Conservation (phyloP, 805 yeast genomes). For the Isabelozyma rhagii region DNA sequence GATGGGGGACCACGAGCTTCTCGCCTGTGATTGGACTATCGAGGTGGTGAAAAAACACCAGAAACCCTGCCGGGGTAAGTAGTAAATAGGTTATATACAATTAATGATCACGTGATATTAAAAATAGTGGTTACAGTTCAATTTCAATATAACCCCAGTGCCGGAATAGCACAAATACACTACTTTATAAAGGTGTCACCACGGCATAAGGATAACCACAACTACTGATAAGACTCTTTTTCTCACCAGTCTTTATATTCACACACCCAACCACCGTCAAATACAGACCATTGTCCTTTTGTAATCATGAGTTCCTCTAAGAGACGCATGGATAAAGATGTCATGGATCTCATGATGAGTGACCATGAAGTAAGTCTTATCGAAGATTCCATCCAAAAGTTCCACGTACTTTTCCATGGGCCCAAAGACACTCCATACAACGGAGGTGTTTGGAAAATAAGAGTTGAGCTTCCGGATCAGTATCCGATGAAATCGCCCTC, state of each 20-base stretch:
- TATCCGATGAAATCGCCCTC: slow-evolving; percentile 96
- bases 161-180: background rate
- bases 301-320: slow-evolving; percentile 53
- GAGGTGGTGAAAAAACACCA: slow-evolving; percentile 17
- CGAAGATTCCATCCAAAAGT: slow-evolving; percentile 77
- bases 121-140: background rate
- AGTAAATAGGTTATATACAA: background rate
- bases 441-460: slow-evolving; percentile 85
- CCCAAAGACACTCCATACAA: slow-evolving; percentile 82
- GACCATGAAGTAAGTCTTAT: slow-evolving; percentile 83
- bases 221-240: background rate
- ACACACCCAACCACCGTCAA: background rate
- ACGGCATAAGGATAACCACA: background rate
- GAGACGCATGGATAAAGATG: slow-evolving; percentile 89
- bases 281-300: too few species aligned
- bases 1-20: slow-evolving; percentile 13
- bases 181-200: background rate
- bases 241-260: background rate
- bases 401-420: slow-evolving; percentile 79
- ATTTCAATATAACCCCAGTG: background rate
- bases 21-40: slow-evolving; percentile 14
- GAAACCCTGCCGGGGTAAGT: slow-evolving; percentile 9
- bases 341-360: slow-evolving; percentile 95
- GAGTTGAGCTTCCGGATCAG: slow-evolving; percentile 91
- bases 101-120: background rate